phyloP scores from a whole-genome alignment of 2,329 filamentous ascomycete species.

The Penicillium crustosum region DNA sequence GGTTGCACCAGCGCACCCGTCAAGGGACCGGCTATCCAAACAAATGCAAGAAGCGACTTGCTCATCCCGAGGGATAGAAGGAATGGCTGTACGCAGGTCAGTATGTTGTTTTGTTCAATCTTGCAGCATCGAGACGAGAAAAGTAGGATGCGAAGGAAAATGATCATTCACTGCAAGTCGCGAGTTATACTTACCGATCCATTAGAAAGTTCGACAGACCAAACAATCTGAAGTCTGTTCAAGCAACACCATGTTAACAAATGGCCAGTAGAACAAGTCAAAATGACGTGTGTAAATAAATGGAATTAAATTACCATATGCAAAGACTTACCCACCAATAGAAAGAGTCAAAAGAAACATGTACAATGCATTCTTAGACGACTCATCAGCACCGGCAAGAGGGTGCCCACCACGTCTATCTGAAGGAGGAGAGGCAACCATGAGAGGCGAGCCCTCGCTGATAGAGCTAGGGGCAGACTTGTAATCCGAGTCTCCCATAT shows the following conservation, averaged over 20 bases:
- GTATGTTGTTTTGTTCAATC: not conserved
- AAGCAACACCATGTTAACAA: constrained; percentile 12
- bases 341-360: constrained; percentile 81
- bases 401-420: constrained; percentile 29
- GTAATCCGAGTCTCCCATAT: not conserved
- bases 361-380: constrained; percentile 77
- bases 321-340: constrained; percentile 64
- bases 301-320: not conserved
- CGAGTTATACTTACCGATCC: constrained; percentile 61
- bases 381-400: constrained; percentile 50
- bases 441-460: constrained; percentile 33
- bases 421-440: constrained; percentile 20
- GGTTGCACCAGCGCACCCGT: constrained; percentile 78
- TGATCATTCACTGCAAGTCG: not conserved
- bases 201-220: constrained; percentile 93
- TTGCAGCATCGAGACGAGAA: not conserved
- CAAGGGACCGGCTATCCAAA: constrained; percentile 80
- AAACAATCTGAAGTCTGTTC: constrained; percentile 80
- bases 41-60: constrained; percentile 78
- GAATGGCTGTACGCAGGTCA: constrained; percentile 55
- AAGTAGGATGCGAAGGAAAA: not conserved
- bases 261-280: not conserved
- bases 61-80: constrained; percentile 76
- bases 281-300: not conserved
- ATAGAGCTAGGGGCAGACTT: not conserved